These are phyloP conservation scores for Nakazawaea peltata DNA, from an alignment of 805 yeast genomes.

Conservation along the genomic window DNA sequence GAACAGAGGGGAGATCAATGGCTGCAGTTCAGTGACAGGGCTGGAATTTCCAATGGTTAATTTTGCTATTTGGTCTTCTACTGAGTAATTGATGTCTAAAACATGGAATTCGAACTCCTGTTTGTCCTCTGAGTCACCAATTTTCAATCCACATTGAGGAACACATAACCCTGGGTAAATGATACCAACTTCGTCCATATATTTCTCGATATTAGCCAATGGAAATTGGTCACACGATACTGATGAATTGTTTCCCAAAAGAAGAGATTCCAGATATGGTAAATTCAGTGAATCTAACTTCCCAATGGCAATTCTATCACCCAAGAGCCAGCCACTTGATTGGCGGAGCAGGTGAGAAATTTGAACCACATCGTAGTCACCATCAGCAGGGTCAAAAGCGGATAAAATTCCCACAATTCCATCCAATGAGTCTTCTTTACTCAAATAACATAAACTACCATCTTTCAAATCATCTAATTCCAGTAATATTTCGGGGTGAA, in stretches of 20 bases:
- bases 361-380: conserved; percentile 18
- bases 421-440: conserved; percentile 3
- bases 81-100: conserved; percentile 19
- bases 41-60: conserved; percentile 24
- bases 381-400: background rate
- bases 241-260: no score
- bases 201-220: conserved; percentile 28
- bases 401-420: conserved; percentile 1
- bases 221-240: conserved; percentile 14
- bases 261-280: conserved; percentile 13
- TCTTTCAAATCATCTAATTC: conserved; percentile 4
- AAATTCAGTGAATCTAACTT: conserved; percentile 43
- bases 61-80: conserved; percentile 26
- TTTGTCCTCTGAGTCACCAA: conserved; percentile 15
- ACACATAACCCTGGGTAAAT: conserved; percentile 45
- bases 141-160: conserved; percentile 17
- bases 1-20: conserved; percentile 38
- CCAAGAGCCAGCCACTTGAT: conserved; percentile 18
- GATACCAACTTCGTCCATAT: conserved; percentile 48
- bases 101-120: conserved; percentile 12
- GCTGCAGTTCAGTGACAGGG: conserved; percentile 11
- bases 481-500: conserved; percentile 4
- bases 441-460: conserved; percentile 1
- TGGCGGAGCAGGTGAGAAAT: conserved; percentile 15
- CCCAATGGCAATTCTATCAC: conserved; percentile 29